These are phyloP conservation scores for Ophiobolus disseminans DNA, from an alignment of 2,329 filamentous ascomycete genomes.

Conservation along the genomic window DNA sequence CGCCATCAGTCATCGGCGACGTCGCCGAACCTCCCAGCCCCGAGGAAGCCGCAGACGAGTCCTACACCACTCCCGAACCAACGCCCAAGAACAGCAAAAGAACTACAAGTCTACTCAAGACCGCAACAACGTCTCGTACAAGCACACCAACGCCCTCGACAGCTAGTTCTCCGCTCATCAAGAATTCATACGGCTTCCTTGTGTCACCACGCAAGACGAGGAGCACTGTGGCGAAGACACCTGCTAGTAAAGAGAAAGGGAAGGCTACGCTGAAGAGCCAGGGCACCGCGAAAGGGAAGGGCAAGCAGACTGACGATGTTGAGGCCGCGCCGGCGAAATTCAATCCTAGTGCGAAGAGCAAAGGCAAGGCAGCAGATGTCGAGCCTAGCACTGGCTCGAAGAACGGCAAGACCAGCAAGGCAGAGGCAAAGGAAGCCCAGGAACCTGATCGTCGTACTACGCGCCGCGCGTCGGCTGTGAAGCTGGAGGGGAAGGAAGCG, in stretches of 20 bases:
- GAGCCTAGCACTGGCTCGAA: too few relatives aligned
- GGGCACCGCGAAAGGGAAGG: not conserved
- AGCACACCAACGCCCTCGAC: not conserved
- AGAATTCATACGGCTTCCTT: constrained; percentile 14
- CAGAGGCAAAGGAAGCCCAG: too few relatives aligned
- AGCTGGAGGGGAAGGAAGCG: constrained; percentile 10
- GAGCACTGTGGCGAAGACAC: not conserved
- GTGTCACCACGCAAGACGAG: not conserved
- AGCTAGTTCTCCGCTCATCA: not conserved
- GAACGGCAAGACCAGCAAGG: not conserved
- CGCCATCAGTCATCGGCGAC: too few relatives aligned
- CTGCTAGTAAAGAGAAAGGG: too few relatives aligned
- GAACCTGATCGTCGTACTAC: constrained; percentile 3
- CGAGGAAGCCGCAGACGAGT: too few relatives aligned
- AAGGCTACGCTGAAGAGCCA: not conserved
- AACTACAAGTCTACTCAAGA: not conserved
- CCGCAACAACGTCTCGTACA: not conserved
- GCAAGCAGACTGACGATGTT: too few relatives aligned
- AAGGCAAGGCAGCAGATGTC: not conserved
- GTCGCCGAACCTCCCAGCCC: too few relatives aligned
- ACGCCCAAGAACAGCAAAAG: too few relatives aligned
- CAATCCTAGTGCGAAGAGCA: not conserved
- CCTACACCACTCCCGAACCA: too few relatives aligned
- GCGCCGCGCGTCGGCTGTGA: constrained; percentile 6
- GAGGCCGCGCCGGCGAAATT: too few relatives aligned